Base-by-base conservation (phyloP, 1,139 yeast species). In the Zygosaccharomyces sapae region DNA sequence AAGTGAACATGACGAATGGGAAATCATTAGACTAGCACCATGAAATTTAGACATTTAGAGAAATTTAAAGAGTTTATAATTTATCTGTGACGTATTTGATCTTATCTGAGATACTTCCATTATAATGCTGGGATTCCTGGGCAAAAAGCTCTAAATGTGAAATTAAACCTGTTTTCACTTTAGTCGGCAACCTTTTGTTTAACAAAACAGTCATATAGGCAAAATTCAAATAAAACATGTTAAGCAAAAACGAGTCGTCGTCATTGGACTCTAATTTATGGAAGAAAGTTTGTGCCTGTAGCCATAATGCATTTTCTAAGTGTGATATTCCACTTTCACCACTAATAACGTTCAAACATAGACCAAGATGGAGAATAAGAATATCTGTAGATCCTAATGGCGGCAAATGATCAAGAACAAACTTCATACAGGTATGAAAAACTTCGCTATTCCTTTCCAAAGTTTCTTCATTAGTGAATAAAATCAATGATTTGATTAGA, bases 1-100 rank as follows among this genome's bases (percentile, higher is more conserved):
- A 8, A 57, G 70, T 13, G 75, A 71, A 19, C 70, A 67, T 12
- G 73, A 67, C 1, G 67, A 72, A 33, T 90, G 95, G 95, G 68
- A 72, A 38, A 61, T 83, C 20, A 70, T 73, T 37, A 78, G 97
- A 68, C 70, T 89, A 41, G 88, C 95, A 3, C 95, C 97, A 55
- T 87, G 65, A 62, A 18, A 16, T 8, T 40, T 16, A 16, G 5
- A 27, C 16, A 16, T 16, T 16, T 16, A 16, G 16, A 16, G 16
- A 10, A 9, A n/a, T 6, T 33, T 39, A 5, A 4, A 29, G n/a
- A 12, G 29, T 18, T 34, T 30, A 36, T 44, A 30, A n/a, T 25
- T 33, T 36, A 22, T 37, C n/a, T 20, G 46, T 31, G n/a, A 51
- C 51, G 25, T 35, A 20, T 16, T 33, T 42, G 25, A 53, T 48